Percentiles rank a stretch among this genome's conserved stretches.
Evolutionary conservation across 352 stramenopile species (phyloP).

Genomic region (Thraustochytrium sp.): DNA sequence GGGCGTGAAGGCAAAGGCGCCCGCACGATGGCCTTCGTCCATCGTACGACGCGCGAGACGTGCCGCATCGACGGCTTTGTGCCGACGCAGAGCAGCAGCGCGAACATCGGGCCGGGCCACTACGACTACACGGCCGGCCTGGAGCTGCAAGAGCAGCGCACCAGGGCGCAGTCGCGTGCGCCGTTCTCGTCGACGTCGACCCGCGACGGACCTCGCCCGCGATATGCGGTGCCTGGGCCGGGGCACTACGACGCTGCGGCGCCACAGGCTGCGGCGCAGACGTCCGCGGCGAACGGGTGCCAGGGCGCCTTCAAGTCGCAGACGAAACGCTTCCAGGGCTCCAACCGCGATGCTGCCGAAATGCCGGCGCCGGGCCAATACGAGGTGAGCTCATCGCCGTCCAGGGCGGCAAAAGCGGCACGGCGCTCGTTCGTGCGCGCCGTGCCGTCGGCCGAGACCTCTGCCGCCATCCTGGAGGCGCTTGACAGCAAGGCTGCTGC

Average conservation of each 20-base stretch:
- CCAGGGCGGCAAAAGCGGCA: background rate
- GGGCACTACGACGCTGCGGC: background rate
- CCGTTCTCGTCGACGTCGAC: background rate
- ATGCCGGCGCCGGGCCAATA: background rate
- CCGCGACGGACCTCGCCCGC: background rate
- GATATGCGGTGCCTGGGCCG: background rate
- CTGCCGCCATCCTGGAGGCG: background rate
- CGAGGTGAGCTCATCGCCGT: background rate
- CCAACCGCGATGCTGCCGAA: background rate
- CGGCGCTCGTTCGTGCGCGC: background rate
- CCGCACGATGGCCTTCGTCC: background rate
- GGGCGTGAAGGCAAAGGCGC: background rate
- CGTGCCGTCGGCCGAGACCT: too few relatives aligned
- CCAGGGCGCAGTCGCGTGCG: background rate
- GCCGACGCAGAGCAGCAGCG: background rate
- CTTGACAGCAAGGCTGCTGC: background rate
- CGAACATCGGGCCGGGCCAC: background rate
- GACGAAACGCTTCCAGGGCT: background rate
- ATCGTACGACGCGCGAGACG: background rate
- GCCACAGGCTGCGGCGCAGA: background rate
- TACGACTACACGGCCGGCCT: background rate
- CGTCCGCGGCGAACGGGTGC: background rate
- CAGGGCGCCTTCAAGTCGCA: constrained; percentile 18
- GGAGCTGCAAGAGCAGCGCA: background rate
- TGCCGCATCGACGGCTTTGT: constrained; percentile 22